These are phyloP conservation scores for Ilex aquifolium DNA, from an alignment of 257 asterid genomes.

Conservation along the genomic window DNA sequence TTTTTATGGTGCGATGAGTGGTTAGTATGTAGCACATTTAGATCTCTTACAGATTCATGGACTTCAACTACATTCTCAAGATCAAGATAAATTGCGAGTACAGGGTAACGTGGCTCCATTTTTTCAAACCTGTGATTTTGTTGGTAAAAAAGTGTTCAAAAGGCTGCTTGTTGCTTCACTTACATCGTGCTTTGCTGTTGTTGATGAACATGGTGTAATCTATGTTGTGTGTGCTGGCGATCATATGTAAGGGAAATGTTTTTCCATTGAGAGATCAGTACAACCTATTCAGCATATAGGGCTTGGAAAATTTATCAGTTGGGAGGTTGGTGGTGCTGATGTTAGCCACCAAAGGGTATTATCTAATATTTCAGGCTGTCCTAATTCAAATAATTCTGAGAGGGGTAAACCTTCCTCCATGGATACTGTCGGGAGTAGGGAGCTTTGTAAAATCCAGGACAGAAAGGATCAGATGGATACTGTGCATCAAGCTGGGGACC, in stretches of 20 bases:
- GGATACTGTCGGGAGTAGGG: slow-evolving; percentile 21
- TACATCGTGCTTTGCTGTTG: slow-evolving; percentile 63
- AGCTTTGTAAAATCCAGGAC: slow-evolving; percentile 18
- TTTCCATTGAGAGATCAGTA: slow-evolving; percentile 28
- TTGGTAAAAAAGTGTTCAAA: slow-evolving; percentile 51
- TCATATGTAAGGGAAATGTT: slow-evolving; percentile 31
- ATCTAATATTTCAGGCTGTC: slow-evolving; percentile 18
- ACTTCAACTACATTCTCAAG: slow-evolving; percentile 26
- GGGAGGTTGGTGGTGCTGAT: slow-evolving; percentile 73
- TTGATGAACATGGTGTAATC: slow-evolving; percentile 71
- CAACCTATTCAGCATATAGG: slow-evolving; percentile 34
- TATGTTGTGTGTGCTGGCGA: slow-evolving; percentile 40
- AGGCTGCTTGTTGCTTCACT: slow-evolving; percentile 55
- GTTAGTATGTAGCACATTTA: slow-evolving; percentile 49
- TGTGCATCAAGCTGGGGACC: slow-evolving; percentile 29
- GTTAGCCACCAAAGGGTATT: slow-evolving; percentile 67
- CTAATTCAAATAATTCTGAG: slow-evolving; percentile 14
- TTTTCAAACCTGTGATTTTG: slow-evolving; percentile 23
- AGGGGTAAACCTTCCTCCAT: slow-evolving; percentile 19
- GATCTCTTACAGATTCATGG: slow-evolving; percentile 38
- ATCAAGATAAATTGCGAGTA: slow-evolving; percentile 3
- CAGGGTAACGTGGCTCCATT: background rate
- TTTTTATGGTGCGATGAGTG: slow-evolving; percentile 56
- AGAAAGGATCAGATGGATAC: slow-evolving; percentile 26
- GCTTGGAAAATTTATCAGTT: slow-evolving; percentile 50